These are phyloP conservation scores for Prunus kanzakura DNA, from an alignment of 306 rosid genomes.

Conservation along the genomic window DNA sequence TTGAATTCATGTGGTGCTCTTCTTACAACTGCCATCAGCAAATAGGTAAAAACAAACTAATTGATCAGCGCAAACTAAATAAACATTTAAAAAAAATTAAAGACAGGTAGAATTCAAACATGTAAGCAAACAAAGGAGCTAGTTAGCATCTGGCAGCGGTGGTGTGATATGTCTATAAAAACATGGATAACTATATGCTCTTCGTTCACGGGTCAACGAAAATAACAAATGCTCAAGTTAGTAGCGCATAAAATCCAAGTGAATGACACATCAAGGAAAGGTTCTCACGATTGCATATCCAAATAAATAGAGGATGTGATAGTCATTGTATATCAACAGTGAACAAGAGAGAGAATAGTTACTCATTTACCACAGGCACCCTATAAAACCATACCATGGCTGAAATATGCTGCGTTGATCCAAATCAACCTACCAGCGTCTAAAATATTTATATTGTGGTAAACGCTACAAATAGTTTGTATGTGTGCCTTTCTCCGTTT, in stretches of 20 bases:
- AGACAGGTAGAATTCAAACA: conserved; percentile 5
- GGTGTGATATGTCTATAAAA: not conserved
- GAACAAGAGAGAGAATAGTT: not conserved
- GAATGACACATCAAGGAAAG: not conserved
- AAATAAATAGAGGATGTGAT: not conserved
- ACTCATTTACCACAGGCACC: not conserved
- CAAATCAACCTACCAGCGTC: not conserved
- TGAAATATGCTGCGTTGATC: not conserved
- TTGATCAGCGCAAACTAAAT: conserved; percentile 19
- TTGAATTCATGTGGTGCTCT: conserved; percentile 99
- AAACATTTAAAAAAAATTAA: not conserved
- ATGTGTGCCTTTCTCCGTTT: not conserved
- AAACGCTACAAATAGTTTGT: not conserved
- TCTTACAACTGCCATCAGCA: conserved; percentile 69
- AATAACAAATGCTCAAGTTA: not conserved
- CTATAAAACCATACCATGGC: not conserved
- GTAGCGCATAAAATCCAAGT: not conserved
- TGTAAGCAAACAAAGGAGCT: not conserved
- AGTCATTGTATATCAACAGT: not conserved
- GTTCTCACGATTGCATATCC: not conserved
- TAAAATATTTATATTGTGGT: not conserved
- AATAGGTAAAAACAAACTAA: conserved; percentile 19
- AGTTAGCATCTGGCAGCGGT: not conserved
- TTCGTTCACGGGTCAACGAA: not conserved
- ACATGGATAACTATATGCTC: not conserved